Conservation (phyloP, 495 filamentous ascomycete genomes). For the Letharia columbiana region DNA sequence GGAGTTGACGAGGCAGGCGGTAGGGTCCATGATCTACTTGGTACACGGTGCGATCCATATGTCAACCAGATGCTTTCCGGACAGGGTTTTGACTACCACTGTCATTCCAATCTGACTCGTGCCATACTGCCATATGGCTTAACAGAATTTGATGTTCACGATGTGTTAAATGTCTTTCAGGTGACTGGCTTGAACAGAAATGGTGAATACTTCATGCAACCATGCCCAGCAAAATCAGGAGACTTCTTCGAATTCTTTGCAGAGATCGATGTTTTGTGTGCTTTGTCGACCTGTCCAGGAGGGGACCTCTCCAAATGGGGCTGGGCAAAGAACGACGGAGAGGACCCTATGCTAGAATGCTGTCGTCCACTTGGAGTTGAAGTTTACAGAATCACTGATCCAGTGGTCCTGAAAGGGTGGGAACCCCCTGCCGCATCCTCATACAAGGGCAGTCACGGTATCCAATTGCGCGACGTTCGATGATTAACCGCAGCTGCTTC, state of each 20-base stretch:
- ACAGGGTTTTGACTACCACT: conserved; percentile 66
- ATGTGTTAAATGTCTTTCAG: conserved; percentile 76
- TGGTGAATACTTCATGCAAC: conserved; percentile 68
- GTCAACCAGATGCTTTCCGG: conserved; percentile 63
- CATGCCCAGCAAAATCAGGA: conserved; percentile 55
- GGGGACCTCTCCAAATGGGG: conserved; percentile 69
- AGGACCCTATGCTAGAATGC: conserved; percentile 56
- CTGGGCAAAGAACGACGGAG: conserved; percentile 56
- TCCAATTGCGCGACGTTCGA: conserved; percentile 30
- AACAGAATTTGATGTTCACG: conserved; percentile 65
- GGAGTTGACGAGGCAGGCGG: conserved; percentile 42
- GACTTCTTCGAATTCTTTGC: conserved; percentile 73
- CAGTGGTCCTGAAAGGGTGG: conserved; percentile 49
- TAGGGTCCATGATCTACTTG: conserved; percentile 48
- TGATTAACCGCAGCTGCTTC: background rate
- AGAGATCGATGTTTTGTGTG: conserved; percentile 66
- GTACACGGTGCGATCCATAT: conserved; percentile 70
- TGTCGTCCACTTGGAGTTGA: conserved; percentile 67
- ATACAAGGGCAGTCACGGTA: conserved; percentile 62
- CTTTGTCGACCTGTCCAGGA: conserved; percentile 54
- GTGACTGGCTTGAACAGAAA: conserved; percentile 64
- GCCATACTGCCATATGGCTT: conserved; percentile 59
- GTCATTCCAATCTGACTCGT: conserved; percentile 70
- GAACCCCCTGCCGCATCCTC: conserved; percentile 44
- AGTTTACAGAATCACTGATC: conserved; percentile 53